Percentiles rank a stretch among this genome's conserved stretches.
Conservation (phyloP, 2,329 filamentous ascomycete genomes). For the Elsinoe arachidis region DNA sequence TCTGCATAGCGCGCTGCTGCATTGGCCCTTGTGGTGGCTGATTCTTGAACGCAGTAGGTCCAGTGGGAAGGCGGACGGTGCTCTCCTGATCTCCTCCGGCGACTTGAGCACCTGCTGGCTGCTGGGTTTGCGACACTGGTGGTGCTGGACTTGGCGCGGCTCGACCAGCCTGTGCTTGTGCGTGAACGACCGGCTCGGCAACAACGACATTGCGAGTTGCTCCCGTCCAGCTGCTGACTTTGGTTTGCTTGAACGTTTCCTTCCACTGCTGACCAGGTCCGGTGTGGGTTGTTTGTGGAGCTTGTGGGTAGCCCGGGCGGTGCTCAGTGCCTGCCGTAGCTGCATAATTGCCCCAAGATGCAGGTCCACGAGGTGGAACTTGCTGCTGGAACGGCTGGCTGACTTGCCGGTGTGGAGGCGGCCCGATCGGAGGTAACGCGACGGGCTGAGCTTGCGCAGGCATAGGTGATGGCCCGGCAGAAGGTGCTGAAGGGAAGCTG, state of each 20-base stretch:
- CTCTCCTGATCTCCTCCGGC: slow-evolving; percentile 21
- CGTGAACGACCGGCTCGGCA: slow-evolving; percentile 25
- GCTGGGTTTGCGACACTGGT: slow-evolving; percentile 28
- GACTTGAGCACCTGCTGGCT: slow-evolving; percentile 21
- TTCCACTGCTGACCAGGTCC: slow-evolving; percentile 16
- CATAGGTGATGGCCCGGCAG: slow-evolving; percentile 11
- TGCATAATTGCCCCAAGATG: slow-evolving; percentile 24
- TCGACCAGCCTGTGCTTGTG: slow-evolving; percentile 13
- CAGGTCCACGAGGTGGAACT: slow-evolving; percentile 12
- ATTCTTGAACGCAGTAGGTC: slow-evolving; percentile 8
- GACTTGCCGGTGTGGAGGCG: slow-evolving; percentile 23
- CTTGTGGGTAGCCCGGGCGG: neutral
- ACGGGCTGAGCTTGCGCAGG: neutral
- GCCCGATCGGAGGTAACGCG: slow-evolving; percentile 25
- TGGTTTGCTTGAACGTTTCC: slow-evolving; percentile 31
- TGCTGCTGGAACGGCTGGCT: slow-evolving; percentile 15
- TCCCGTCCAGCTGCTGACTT: slow-evolving; percentile 21
- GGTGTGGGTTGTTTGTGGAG: neutral
- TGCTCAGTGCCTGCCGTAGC: slow-evolving; percentile 5
- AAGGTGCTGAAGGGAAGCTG: slow-evolving; percentile 3
- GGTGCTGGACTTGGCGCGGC: slow-evolving; percentile 22
- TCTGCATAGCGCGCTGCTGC: slow-evolving; percentile 15
- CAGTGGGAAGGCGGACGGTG: slow-evolving; percentile 26
- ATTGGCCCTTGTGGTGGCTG: slow-evolving; percentile 15
- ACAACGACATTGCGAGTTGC: slow-evolving; percentile 22